phyloP scores from a whole-genome alignment of 495 filamentous ascomycete genomes.

The Neurospora tetraspora region DNA sequence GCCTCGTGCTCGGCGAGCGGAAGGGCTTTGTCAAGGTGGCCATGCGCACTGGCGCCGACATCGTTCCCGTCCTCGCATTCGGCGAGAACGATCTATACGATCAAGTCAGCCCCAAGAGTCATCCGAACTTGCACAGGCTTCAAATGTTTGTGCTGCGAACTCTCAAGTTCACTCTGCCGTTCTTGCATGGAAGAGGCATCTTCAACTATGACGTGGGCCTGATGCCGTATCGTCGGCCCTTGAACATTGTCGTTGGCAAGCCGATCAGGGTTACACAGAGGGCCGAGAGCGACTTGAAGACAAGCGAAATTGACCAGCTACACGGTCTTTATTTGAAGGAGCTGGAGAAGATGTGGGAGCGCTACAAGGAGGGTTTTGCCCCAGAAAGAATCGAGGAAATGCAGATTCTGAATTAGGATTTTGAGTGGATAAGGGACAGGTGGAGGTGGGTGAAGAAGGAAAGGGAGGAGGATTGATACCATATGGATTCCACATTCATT shows the following conservation, averaged over 20 bases:
- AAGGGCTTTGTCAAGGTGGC: constrained; percentile 94
- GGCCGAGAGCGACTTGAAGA: constrained; percentile 40
- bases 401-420: constrained; percentile 56
- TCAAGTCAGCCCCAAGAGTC: constrained; percentile 59
- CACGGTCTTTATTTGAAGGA: constrained; percentile 73
- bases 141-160: constrained; percentile 75
- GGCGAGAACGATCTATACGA: constrained; percentile 96
- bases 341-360: constrained; percentile 72
- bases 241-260: constrained; percentile 81
- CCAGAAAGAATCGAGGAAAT: constrained; percentile 61
- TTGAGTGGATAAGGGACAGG: neutral
- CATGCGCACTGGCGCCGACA: constrained; percentile 76
- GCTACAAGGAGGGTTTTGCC: constrained; percentile 81
- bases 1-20: constrained; percentile 66
- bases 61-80: constrained; percentile 86
- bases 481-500: neutral
- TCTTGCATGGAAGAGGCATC: constrained; percentile 82
- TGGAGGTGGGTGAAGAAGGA: neutral
- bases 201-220: constrained; percentile 97
- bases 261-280: constrained; percentile 54
- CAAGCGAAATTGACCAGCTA: constrained; percentile 66
- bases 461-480: neutral
- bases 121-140: constrained; percentile 61
- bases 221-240: constrained; percentile 79
- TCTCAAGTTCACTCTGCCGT: constrained; percentile 85